Conservation (phyloP, 1,284 basidiomycete species). For the Rhodotorula sp. region DNA sequence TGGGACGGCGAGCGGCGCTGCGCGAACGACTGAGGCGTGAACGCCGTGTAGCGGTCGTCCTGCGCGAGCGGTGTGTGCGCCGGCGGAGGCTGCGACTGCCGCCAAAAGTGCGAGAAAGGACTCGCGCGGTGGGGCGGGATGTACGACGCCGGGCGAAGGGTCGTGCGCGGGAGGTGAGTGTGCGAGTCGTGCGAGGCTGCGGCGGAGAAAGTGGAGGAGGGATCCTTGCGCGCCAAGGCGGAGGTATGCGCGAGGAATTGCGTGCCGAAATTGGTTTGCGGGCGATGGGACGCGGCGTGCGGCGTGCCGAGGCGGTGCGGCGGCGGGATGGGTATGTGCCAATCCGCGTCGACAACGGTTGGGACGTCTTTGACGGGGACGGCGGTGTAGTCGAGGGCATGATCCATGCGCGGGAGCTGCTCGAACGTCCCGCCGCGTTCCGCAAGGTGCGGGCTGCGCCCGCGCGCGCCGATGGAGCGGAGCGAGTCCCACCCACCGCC, state of each 20-base stretch:
- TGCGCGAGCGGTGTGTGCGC: not conserved
- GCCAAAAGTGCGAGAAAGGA: constrained; percentile 2
- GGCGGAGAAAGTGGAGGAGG: not conserved
- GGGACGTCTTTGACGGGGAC: not conserved
- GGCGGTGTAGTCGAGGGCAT: constrained; percentile 4
- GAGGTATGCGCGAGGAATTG: not conserved
- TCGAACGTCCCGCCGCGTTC: not conserved
- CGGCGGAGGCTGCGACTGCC: not conserved
- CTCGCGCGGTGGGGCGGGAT: not conserved
- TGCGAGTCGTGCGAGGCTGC: constrained; percentile 3
- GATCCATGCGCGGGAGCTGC: constrained; percentile 6
- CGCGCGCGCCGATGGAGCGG: not conserved
- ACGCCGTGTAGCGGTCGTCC: not conserved
- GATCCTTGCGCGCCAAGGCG: not conserved
- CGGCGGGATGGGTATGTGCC: not conserved
- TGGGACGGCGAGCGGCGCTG: not conserved
- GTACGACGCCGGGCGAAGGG: constrained; percentile 12
- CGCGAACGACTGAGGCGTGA: not conserved
- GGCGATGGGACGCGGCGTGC: not conserved
- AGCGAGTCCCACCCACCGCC: not conserved
- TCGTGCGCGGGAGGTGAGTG: constrained; percentile 1
- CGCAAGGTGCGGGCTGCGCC: not conserved
- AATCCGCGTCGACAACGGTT: not conserved
- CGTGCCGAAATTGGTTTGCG: not conserved
- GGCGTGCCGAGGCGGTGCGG: not conserved